Base-by-base conservation (phyloP, 2,329 filamentous ascomycete species). In the Arthrobotrys entomopaga region DNA sequence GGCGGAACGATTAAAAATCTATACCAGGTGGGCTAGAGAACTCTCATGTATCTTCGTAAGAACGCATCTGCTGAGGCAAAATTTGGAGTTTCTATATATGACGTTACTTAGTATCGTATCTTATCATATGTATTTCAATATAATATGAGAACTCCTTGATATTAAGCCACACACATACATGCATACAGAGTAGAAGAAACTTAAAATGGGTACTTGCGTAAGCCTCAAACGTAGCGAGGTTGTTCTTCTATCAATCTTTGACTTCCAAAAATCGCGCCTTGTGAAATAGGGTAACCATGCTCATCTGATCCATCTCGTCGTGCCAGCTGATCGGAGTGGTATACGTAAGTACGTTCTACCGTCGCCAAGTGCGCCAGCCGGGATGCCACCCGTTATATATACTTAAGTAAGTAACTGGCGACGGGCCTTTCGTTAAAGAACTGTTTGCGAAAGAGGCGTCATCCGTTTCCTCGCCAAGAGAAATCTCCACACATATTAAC, bases 301-400 rank as follows among this genome's bases (percentile, higher is more conserved):
- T 16, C 58, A 61, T 50, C 24, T 61, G 43, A 61, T 61, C 22
- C 40, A n/a, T 7, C 2, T 61, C 22, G 2, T 1, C 24, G n/a
- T 34, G 34, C 26, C 63, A 74, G 70, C 70, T 74, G 70, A 74
- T n/a, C 70, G 70, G 50, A 52, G 63, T 63, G 34, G 58, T 50
- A 42, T 73, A 73, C 70, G 70, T 63, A 73, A 63, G 70, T 63
- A 63, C 19, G 46, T 19, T 50, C n/a, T 54, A 46, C 64, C 11
- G 16, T 24, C 65, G 10, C 29, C 53, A 34, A 3, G 46, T 20
- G 46, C 19, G 16, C 46, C 46, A 6, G 52, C 11, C 8, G 52
- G 20, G 52, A 16, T 15, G 48, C 1, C 11, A 11, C n/a, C 5
- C 42, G 42, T 46, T 46, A 15, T 48, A 16, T 29, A 46, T 26